These are phyloP conservation scores for Trypanosoma mega DNA, from an alignment of 208 protist genomes.

Conservation along the genomic window DNA sequence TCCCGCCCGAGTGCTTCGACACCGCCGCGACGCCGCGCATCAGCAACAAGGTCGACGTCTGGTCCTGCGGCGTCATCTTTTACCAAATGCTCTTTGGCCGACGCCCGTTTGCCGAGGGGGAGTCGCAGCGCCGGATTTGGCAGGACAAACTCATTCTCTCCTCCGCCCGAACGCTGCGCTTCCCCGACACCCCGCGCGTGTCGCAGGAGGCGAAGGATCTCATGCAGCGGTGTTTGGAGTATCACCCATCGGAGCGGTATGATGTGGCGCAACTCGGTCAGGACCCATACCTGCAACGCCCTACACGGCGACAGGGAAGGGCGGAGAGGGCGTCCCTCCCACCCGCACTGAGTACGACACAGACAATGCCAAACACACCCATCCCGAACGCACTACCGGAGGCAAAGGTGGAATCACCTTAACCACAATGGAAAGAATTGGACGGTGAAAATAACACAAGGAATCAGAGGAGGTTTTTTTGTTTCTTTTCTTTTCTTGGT, in stretches of 20 bases:
- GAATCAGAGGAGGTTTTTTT: not conserved
- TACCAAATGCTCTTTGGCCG: constrained; percentile 95
- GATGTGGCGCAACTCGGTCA: constrained; percentile 71
- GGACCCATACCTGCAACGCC: constrained; percentile 66
- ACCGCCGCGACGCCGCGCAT: constrained; percentile 72
- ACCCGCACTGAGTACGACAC: not conserved
- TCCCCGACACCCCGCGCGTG: constrained; percentile 69
- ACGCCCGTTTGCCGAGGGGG: constrained; percentile 93
- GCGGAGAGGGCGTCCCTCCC: constrained; percentile 9
- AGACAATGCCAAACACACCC: not conserved
- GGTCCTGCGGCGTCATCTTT: constrained; percentile 94
- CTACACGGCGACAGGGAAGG: constrained; percentile 16
- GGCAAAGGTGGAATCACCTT: not conserved
- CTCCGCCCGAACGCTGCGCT: constrained; percentile 51
- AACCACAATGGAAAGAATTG: not conserved
- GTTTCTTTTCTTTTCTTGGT: no score
- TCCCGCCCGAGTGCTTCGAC: constrained; percentile 96
- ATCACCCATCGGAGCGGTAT: constrained; percentile 66
- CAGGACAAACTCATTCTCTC: constrained; percentile 76
- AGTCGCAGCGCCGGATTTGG: constrained; percentile 87
- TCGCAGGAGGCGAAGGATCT: constrained; percentile 81
- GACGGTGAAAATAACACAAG: no score
- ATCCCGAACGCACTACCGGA: not conserved
- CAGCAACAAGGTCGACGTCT: constrained; percentile 91
- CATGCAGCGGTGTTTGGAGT: constrained; percentile 70